Evolutionary conservation across 768 basidiomycete species (phyloP).

Genomic region (Boletus reticuloceps): DNA sequence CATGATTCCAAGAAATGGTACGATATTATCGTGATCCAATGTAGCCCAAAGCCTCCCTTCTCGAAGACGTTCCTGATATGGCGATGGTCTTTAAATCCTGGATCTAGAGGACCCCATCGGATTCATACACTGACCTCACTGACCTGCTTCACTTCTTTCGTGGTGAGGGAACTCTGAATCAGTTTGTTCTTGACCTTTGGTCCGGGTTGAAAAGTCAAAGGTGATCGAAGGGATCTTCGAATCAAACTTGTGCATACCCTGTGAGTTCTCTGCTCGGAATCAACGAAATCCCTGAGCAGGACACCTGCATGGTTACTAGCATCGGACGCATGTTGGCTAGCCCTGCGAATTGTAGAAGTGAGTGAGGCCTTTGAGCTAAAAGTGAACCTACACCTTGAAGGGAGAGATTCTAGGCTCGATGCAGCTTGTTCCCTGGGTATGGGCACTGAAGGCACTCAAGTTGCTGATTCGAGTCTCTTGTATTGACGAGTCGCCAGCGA

Average conservation of each 20-base stretch:
- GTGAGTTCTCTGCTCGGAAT: conserved; percentile 2
- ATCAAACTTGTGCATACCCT: conserved; percentile 4
- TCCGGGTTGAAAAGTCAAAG: background rate
- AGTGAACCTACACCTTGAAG: conserved; percentile 17
- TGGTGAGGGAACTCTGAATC: conserved; percentile 16
- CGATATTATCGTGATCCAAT: conserved; percentile 22
- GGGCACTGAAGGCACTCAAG: too few relatives aligned
- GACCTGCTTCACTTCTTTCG: conserved; percentile 15
- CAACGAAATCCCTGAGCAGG: conserved; percentile 20
- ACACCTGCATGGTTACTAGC: conserved; percentile 23
- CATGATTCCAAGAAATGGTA: conserved; percentile 21
- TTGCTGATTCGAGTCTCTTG: too few relatives aligned
- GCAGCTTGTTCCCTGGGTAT: too few relatives aligned
- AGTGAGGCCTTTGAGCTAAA: conserved; percentile 23
- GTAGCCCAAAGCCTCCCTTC: conserved; percentile 28
- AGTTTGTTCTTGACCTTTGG: conserved; percentile 26
- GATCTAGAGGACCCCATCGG: background rate
- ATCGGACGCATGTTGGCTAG: conserved; percentile 15
- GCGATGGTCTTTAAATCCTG: background rate
- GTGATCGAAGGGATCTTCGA: background rate
- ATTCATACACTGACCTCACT: conserved; percentile 9
- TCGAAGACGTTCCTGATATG: conserved; percentile 24
- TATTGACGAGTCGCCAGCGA: too few relatives aligned
- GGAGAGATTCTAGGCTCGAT: too few relatives aligned
- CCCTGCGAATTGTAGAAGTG: conserved; percentile 11